Percentiles rank a stretch among this genome's conserved stretches.
phyloP scores from a whole-genome alignment of 1,284 basidiomycete species.

The Heimioporus punctisporus region DNA sequence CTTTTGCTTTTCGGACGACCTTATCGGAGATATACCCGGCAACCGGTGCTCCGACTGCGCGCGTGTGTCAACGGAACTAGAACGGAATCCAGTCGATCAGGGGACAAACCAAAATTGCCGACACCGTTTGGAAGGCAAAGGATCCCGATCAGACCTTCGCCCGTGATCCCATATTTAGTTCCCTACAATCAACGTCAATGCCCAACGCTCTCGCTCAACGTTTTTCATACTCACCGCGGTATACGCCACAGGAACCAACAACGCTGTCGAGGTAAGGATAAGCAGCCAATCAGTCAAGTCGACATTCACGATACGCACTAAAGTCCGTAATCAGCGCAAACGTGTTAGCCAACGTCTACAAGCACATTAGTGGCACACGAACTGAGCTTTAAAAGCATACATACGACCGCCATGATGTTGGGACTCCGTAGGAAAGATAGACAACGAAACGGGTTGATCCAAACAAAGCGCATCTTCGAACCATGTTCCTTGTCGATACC shows the following conservation, averaged over 20 bases:
- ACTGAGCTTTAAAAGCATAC: slow-evolving; percentile 24
- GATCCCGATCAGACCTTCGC: slow-evolving; percentile 59
- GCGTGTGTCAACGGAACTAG: background rate
- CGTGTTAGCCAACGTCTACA: slow-evolving; percentile 45
- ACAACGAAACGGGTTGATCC: slow-evolving; percentile 62
- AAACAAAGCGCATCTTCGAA: slow-evolving; percentile 42
- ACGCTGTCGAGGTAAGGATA: slow-evolving; percentile 23
- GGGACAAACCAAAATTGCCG: slow-evolving; percentile 55
- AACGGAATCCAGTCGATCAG: background rate
- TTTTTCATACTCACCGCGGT: slow-evolving; percentile 27
- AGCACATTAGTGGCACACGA: background rate
- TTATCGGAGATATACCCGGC: slow-evolving; percentile 56
- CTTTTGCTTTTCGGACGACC: slow-evolving; percentile 46
- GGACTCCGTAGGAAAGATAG: slow-evolving; percentile 58
- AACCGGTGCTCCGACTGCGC: slow-evolving; percentile 51
- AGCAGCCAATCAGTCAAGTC: no score
- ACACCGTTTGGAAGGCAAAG: slow-evolving; percentile 62
- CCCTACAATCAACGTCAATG: slow-evolving; percentile 39
- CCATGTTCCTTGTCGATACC: slow-evolving; percentile 43
- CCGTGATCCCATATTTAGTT: slow-evolving; percentile 57
- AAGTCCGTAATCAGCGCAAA: slow-evolving; percentile 46
- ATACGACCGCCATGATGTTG: slow-evolving; percentile 56
- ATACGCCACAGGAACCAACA: slow-evolving; percentile 37
- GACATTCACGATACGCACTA: slow-evolving; percentile 30
- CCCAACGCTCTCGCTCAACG: background rate